Conservation (phyloP, 163 green algal genomes). For the Picocystis sp. region DNA sequence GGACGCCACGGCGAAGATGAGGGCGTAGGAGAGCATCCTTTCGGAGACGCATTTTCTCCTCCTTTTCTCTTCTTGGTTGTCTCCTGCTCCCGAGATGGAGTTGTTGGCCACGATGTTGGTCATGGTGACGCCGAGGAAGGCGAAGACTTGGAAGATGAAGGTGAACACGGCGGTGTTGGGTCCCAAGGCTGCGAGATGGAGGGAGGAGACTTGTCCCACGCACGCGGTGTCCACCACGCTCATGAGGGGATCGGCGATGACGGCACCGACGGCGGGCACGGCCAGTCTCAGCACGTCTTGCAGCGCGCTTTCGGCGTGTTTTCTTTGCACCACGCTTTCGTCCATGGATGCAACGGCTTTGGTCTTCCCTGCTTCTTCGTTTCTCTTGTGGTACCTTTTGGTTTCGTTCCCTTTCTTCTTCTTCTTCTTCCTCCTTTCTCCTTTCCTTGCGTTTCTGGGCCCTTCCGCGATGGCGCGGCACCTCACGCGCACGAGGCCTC, state of each 20-base stretch:
- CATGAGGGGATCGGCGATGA: conserved; percentile 50
- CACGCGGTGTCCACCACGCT: conserved; percentile 47
- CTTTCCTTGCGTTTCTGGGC: too few species aligned
- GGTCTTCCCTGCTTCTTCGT: too few species aligned
- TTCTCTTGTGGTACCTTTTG: too few species aligned
- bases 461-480: too few species aligned
- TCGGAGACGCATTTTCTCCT: conserved; percentile 5
- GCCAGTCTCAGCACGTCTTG: conserved; percentile 19
- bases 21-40: conserved; percentile 20
- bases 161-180: conserved; percentile 58
- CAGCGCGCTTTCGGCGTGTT: background rate
- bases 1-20: conserved; percentile 12
- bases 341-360: too few species aligned
- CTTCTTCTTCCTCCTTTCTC: too few species aligned
- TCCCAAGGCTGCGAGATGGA: conserved; percentile 46
- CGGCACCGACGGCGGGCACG: conserved; percentile 32
- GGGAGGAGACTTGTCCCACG: conserved; percentile 31
- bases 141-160: conserved; percentile 41
- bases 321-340: too few species aligned
- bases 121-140: conserved; percentile 30
- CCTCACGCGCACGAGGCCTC: too few species aligned
- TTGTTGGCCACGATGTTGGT: conserved; percentile 27
- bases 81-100: conserved; percentile 3
- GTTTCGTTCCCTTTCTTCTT: too few species aligned
- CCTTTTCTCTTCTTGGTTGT: conserved; percentile 4